Conservation (phyloP, 257 asterid genomes). For the Apocynum venetum region DNA sequence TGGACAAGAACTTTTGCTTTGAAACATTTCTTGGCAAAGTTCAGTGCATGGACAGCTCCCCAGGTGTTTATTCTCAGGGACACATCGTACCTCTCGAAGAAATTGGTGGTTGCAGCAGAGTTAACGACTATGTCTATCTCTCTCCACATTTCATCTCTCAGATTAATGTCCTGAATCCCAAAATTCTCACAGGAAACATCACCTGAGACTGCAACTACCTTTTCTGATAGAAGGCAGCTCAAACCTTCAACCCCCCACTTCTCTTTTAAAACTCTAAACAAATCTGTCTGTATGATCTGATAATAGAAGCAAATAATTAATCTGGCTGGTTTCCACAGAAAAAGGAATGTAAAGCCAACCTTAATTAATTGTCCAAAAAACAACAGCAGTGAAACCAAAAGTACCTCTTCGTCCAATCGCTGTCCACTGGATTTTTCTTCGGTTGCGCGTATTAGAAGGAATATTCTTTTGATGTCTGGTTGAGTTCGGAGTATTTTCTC, state of each 20-base stretch:
- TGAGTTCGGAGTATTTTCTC: constrained; percentile 79
- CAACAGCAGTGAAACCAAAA: too few relatives aligned
- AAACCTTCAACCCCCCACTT: neutral
- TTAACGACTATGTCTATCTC: constrained; percentile 46
- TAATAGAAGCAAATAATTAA: neutral
- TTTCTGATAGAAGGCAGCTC: constrained; percentile 17
- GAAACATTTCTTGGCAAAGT: constrained; percentile 40
- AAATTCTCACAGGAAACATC: constrained; percentile 30
- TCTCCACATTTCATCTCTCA: constrained; percentile 29
- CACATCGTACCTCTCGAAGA: constrained; percentile 44
- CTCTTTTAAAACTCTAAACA: constrained; percentile 41
- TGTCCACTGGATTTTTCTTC: constrained; percentile 51
- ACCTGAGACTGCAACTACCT: constrained; percentile 25
- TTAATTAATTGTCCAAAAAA: too few relatives aligned
- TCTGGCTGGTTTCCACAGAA: too few relatives aligned
- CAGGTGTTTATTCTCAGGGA: constrained; percentile 40
- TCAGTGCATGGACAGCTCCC: constrained; percentile 38
- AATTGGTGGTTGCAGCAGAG: constrained; percentile 65
- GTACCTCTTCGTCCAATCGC: constrained; percentile 72
- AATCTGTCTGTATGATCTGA: constrained; percentile 31
- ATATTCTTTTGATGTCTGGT: constrained; percentile 75
- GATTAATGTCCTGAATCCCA: constrained; percentile 20
- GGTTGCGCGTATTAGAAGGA: constrained; percentile 69
- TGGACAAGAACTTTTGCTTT: constrained; percentile 43
- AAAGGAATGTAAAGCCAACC: too few relatives aligned